Conservation (phyloP, 306 rosid species). For the Castanea sativa region DNA sequence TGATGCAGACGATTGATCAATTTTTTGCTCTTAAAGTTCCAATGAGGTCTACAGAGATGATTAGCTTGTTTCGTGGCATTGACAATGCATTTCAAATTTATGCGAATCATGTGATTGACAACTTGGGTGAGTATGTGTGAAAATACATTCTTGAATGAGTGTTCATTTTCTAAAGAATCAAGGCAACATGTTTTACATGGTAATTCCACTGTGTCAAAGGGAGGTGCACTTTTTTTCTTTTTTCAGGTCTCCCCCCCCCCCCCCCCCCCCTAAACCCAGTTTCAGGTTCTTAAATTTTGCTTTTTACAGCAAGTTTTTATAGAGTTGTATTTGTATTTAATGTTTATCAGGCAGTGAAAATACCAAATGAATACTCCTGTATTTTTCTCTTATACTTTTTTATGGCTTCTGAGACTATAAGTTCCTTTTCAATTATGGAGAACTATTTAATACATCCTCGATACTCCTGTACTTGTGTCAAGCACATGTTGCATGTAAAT, state of each 20-base stretch:
- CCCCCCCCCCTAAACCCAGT: background rate
- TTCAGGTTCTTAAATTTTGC: background rate
- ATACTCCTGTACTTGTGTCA: no score
- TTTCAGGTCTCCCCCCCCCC: background rate
- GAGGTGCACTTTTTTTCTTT: background rate
- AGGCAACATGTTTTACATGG: background rate
- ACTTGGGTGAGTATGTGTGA: slow-evolving; percentile 58
- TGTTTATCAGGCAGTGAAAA: background rate
- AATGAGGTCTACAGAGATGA: slow-evolving; percentile 88
- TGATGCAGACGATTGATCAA: slow-evolving; percentile 90
- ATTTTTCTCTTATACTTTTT: no score
- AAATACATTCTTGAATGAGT: slow-evolving; percentile 11
- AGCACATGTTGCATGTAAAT: no score
- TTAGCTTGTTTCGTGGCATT: slow-evolving; percentile 83
- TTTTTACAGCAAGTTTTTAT: background rate
- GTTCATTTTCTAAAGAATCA: background rate
- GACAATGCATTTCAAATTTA: slow-evolving; percentile 95
- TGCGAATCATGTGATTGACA: slow-evolving; percentile 63
- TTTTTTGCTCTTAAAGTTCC: slow-evolving; percentile 94
- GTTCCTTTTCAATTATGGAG: no score
- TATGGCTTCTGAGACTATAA: no score
- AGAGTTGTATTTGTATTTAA: background rate
- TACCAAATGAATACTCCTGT: no score
- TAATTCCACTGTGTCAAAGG: slow-evolving; percentile 12
- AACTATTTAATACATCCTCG: no score